Conservation (phyloP, 495 filamentous ascomycete species). For the Oleoguttula mirabilis region DNA sequence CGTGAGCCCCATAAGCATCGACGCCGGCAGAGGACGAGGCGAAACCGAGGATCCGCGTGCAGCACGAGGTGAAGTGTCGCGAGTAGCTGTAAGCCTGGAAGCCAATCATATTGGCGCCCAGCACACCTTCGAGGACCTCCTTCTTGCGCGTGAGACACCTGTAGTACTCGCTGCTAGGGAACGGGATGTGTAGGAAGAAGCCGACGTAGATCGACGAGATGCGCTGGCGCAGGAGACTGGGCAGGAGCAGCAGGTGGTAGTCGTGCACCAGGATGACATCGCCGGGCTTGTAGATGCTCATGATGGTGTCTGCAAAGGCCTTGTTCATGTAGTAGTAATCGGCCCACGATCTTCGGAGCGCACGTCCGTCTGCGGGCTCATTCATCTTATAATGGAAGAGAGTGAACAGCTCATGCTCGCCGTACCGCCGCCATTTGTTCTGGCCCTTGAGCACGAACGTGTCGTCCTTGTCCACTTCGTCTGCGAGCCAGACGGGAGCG, state of each 20-base stretch:
- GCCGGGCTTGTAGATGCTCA: slow-evolving; percentile 73
- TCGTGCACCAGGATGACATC: slow-evolving; percentile 88
- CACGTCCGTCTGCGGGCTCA: slow-evolving; percentile 70
- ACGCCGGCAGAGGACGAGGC: slow-evolving; percentile 69
- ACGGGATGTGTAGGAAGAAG: slow-evolving; percentile 84
- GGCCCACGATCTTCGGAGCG: slow-evolving; percentile 70
- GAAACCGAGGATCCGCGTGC: slow-evolving; percentile 74
- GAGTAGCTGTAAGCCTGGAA: slow-evolving; percentile 92
- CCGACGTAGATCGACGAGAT: slow-evolving; percentile 76
- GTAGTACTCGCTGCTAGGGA: slow-evolving; percentile 88
- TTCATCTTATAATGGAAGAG: slow-evolving; percentile 90
- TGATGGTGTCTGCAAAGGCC: slow-evolving; percentile 74
- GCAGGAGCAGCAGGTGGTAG: slow-evolving; percentile 78
- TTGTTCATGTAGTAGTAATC: slow-evolving; percentile 83
- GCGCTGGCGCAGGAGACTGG: slow-evolving; percentile 69
- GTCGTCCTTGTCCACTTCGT: slow-evolving; percentile 49
- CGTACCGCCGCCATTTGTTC: slow-evolving; percentile 70
- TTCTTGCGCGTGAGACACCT: slow-evolving; percentile 75
- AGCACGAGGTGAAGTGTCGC: slow-evolving; percentile 83
- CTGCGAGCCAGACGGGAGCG: slow-evolving; percentile 72
- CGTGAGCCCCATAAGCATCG: slow-evolving; percentile 76
- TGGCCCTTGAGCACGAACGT: slow-evolving; percentile 62
- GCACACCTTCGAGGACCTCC: slow-evolving; percentile 72
- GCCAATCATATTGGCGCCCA: slow-evolving; percentile 80
- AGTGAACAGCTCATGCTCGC: slow-evolving; percentile 78